These are phyloP conservation scores for Camelina laxa DNA, from an alignment of 345 rosid species.

Conservation along the genomic window DNA sequence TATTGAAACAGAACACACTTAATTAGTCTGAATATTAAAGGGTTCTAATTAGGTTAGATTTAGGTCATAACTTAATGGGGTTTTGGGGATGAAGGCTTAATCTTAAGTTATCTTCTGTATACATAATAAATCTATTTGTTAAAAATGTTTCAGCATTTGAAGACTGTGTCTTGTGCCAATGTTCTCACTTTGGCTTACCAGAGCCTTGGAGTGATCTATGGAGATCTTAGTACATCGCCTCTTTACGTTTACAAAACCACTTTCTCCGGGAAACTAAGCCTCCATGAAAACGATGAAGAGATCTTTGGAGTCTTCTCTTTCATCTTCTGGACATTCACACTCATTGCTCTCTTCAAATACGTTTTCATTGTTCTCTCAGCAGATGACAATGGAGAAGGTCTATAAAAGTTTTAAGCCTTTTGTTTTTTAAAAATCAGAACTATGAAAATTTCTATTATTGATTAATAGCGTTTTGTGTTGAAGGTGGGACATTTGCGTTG, in stretches of 20 bases:
- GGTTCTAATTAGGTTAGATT: background rate
- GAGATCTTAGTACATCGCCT: conserved; percentile 81
- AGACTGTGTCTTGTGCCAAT: conserved; percentile 57
- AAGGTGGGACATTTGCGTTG: conserved; percentile 91
- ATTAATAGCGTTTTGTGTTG: background rate
- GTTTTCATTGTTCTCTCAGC: conserved; percentile 67
- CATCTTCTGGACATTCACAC: conserved; percentile 89
- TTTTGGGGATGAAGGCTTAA: background rate
- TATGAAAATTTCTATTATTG: background rate
- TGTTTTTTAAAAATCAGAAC: background rate
- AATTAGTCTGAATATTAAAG: background rate
- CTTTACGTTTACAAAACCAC: conserved; percentile 83
- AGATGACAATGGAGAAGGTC: conserved; percentile 91
- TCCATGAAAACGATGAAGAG: conserved; percentile 75
- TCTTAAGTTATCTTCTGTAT: background rate
- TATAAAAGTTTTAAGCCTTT: background rate
- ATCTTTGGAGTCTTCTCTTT: conserved; percentile 84
- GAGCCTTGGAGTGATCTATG: conserved; percentile 91
- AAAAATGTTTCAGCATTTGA: conserved; percentile 55
- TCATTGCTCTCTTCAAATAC: conserved; percentile 77
- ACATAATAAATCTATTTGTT: background rate
- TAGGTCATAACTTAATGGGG: conserved; percentile 8
- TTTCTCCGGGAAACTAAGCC: conserved; percentile 79
- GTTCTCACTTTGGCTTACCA: conserved; percentile 81
- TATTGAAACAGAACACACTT: background rate